Conservation (phyloP, 1,139 yeast genomes). For the Saccharomyces hybrid region DNA sequence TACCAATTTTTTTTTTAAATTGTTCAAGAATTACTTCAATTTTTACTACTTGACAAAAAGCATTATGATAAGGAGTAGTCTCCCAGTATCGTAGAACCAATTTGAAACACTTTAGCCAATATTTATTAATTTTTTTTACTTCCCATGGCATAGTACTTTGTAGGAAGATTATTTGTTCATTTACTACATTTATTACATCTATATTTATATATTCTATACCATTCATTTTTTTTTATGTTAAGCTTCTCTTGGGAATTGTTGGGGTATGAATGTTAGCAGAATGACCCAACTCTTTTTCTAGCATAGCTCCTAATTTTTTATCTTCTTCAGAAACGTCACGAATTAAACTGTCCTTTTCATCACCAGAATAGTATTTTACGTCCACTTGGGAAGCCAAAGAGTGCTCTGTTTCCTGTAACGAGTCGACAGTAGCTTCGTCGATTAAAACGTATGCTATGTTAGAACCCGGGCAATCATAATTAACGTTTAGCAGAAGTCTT, state of each 20-base stretch:
- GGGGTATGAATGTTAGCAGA: conserved; percentile 7
- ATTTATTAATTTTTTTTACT: not conserved
- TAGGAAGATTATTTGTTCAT: not conserved
- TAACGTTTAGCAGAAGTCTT: conserved; percentile 41
- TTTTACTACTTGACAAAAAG: not conserved
- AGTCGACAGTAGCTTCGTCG: conserved; percentile 36
- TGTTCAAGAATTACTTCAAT: not conserved
- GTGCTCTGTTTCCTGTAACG: conserved; percentile 29
- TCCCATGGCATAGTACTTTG: not conserved
- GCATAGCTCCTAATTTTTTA: conserved; percentile 22
- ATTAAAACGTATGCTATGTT: conserved; percentile 41
- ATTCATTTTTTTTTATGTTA: not conserved
- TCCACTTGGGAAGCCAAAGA: conserved; percentile 31
- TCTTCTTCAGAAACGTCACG: conserved; percentile 37
- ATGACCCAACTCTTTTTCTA: conserved; percentile 30
- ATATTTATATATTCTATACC: conserved; percentile 2
- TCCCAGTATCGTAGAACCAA: not conserved
- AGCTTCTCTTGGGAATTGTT: conserved; percentile 10
- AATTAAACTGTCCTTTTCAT: conserved; percentile 34
- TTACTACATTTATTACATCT: not conserved
- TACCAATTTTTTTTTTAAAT: not conserved
- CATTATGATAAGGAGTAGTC: not conserved
- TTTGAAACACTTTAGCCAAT: not conserved
- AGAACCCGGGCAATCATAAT: conserved; percentile 49
- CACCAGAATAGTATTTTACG: conserved; percentile 39